phyloP scores from a whole-genome alignment of 768 basidiomycete species.

The Galerina marginata region DNA sequence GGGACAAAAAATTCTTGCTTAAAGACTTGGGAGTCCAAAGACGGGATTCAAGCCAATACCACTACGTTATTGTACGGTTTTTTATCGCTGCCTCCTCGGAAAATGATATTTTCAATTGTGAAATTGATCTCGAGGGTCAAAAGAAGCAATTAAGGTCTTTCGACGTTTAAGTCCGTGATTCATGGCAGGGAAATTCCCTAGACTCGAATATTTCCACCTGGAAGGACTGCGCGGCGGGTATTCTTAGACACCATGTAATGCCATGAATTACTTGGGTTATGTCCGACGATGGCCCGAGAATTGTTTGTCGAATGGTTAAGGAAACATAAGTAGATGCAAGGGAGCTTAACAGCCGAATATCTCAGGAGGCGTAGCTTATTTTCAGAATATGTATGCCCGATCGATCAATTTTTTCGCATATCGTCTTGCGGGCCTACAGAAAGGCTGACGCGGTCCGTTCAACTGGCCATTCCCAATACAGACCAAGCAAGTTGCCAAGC shows the following conservation, averaged over 20 bases:
- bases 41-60: no score
- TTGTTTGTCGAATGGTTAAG: conserved; percentile 8
- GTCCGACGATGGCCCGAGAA: conserved; percentile 35
- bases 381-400: conserved; percentile 29
- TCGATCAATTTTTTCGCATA: conserved; percentile 21
- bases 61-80: background rate
- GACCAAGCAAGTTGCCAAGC: no score
- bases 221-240: background rate
- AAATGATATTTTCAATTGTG: background rate
- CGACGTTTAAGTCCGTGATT: conserved; percentile 30
- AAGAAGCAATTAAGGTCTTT: conserved; percentile 38
- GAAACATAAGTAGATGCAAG: background rate
- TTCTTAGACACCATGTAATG: background rate
- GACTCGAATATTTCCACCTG: background rate
- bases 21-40: background rate
- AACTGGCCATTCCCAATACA: background rate
- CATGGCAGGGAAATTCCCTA: conserved; percentile 25
- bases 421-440: background rate
- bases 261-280: background rate
- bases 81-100: conserved; percentile 17
- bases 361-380: conserved; percentile 34
- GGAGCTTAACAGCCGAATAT: conserved; percentile 26
- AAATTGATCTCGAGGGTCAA: conserved; percentile 21
- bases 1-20: background rate
- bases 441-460: background rate